phyloP scores from a whole-genome alignment of 208 protist species.

The Crithidia acanthocephali region DNA sequence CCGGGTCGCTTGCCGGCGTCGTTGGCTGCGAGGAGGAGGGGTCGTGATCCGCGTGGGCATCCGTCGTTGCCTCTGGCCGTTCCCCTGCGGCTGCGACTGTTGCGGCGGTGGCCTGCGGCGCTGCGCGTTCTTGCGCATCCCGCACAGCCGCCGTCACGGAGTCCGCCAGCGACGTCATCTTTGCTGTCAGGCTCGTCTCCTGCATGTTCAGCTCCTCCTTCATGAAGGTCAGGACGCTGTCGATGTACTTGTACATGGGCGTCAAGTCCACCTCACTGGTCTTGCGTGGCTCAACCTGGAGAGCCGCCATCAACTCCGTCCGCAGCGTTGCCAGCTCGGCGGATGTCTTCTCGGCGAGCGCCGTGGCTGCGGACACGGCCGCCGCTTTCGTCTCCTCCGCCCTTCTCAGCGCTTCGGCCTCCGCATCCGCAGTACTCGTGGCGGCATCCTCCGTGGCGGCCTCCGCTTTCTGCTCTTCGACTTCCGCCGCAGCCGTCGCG shows the following conservation, averaged over 20 bases:
- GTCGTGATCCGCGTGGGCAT: no score
- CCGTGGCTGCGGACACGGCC: slow-evolving; percentile 7
- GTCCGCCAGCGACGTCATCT: slow-evolving; percentile 37
- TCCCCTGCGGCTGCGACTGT: background rate
- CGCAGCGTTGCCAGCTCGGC: slow-evolving; percentile 39
- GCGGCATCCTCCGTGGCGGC: no score
- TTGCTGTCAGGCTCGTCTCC: slow-evolving; percentile 34
- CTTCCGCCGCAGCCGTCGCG: background rate
- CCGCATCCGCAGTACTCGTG: background rate
- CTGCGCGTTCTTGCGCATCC: background rate
- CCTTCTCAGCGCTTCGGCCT: background rate
- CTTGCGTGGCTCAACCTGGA: slow-evolving; percentile 61
- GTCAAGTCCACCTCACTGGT: slow-evolving; percentile 75
- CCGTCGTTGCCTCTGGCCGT: no score
- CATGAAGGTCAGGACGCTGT: slow-evolving; percentile 65
- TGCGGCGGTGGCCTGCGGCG: background rate
- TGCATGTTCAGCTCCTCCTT: slow-evolving; percentile 53
- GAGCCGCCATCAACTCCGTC: slow-evolving; percentile 43
- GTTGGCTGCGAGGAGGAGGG: background rate
- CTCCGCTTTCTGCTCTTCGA: background rate
- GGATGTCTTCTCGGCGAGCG: slow-evolving; percentile 25
- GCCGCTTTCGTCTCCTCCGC: background rate
- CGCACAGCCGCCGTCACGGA: slow-evolving; percentile 19
- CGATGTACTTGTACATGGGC: slow-evolving; percentile 83
- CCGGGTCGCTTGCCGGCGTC: background rate